These are phyloP conservation scores for Elaeagnus macrophylla DNA, from an alignment of 306 rosid genomes.

Conservation along the genomic window DNA sequence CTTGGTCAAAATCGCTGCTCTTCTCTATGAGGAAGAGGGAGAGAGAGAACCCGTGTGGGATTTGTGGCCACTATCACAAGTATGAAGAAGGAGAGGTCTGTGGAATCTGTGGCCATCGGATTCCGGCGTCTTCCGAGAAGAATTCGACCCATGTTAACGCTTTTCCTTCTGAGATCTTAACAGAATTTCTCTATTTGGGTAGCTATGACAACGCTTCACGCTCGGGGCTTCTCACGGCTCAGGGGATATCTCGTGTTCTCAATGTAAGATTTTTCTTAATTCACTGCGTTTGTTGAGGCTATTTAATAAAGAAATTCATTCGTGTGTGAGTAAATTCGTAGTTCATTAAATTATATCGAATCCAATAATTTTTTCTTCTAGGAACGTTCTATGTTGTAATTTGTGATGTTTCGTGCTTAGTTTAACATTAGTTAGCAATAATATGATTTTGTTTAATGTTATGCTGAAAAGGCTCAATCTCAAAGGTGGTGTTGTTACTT, in stretches of 20 bases:
- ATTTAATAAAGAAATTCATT: background rate
- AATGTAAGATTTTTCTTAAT: constrained; percentile 40
- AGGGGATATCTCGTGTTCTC: constrained; percentile 86
- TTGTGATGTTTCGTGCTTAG: background rate
- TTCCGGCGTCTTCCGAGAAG: constrained; percentile 70
- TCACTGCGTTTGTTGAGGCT: background rate
- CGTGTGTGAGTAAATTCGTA: background rate
- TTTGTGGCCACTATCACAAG: constrained; percentile 98
- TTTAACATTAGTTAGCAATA: too few relatives aligned
- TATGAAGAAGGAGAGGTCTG: constrained; percentile 96
- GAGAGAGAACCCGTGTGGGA: constrained; percentile 96
- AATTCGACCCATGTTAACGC: constrained; percentile 65
- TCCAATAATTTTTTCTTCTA: background rate
- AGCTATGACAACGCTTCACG: constrained; percentile 98
- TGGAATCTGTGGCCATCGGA: constrained; percentile 88
- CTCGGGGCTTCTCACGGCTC: constrained; percentile 92
- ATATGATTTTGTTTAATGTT: background rate
- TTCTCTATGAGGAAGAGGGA: constrained; percentile 86
- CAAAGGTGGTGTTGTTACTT: background rate
- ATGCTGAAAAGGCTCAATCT: too few relatives aligned
- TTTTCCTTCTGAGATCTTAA: constrained; percentile 81
- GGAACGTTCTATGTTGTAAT: background rate
- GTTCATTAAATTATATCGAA: background rate
- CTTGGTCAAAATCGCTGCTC: constrained; percentile 9
- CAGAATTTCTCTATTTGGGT: constrained; percentile 84